Evolutionary conservation across 139 green algal genomes (phyloP).

Genomic region (Asterochloris erici): DNA sequence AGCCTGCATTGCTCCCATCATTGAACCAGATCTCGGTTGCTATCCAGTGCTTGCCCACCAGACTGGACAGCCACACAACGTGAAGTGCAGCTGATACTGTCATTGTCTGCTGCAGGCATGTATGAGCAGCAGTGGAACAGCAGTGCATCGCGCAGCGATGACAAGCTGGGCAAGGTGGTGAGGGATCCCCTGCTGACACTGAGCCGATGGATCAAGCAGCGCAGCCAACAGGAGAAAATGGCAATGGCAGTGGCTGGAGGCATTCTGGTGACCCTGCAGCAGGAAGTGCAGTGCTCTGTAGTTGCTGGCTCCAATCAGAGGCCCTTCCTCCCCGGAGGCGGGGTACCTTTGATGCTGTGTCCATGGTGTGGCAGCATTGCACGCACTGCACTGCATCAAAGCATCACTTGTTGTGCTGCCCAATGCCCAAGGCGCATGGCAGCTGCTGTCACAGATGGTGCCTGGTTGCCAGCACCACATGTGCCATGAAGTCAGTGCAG

Average conservation of each 20-base stretch:
- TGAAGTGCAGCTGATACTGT: background rate
- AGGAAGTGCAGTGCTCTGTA: too few relatives aligned
- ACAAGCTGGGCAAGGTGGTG: slow-evolving; percentile 26
- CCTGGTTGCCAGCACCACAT: too few relatives aligned
- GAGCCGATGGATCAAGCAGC: slow-evolving; percentile 55
- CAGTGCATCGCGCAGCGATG: slow-evolving; percentile 7
- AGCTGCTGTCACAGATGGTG: background rate
- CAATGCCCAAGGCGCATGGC: too few relatives aligned
- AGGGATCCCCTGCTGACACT: slow-evolving; percentile 39
- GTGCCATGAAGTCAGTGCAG: too few relatives aligned
- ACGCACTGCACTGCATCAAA: background rate
- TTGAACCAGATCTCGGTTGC: background rate
- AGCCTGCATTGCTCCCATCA: background rate
- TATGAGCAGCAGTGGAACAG: background rate
- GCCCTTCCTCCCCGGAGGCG: too few relatives aligned
- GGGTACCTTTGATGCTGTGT: too few relatives aligned
- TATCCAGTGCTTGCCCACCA: background rate
- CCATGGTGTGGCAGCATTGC: background rate
- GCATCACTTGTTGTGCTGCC: too few relatives aligned
- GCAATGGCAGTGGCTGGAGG: slow-evolving; percentile 40
- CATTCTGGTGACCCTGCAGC: slow-evolving; percentile 43
- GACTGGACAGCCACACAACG: background rate
- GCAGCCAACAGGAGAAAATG: slow-evolving; percentile 59
- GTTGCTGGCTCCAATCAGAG: too few relatives aligned
- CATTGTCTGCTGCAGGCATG: background rate